These are phyloP conservation scores for Stagonosporopsis chrysanthemi DNA, from an alignment of 2,329 filamentous ascomycete species.

Conservation along the genomic window DNA sequence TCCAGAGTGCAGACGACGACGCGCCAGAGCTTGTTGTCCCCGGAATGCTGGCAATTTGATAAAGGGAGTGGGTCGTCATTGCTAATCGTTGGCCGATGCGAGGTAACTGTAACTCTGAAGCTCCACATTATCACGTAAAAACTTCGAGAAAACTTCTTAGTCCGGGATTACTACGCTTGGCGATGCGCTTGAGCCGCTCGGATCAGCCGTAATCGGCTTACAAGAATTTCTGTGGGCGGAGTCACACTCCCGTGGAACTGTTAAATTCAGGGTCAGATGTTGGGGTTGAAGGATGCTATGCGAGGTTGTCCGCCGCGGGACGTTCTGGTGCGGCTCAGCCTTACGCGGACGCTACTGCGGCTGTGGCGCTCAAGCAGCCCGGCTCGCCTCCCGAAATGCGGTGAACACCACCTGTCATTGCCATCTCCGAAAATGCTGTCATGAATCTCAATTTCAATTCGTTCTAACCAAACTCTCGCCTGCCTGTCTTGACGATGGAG, in stretches of 20 bases:
- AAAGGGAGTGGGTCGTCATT: conserved; percentile 37
- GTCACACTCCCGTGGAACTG: conserved; percentile 11
- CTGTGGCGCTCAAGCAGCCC: conserved; percentile 1
- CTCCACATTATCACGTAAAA: conserved; percentile 46
- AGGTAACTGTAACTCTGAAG: conserved; percentile 29
- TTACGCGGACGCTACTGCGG: conserved; percentile 12
- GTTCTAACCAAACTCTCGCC: not conserved
- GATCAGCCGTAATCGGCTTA: conserved; percentile 26
- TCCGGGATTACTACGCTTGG: conserved; percentile 31
- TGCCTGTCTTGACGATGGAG: not conserved
- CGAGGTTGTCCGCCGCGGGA: conserved; percentile 13
- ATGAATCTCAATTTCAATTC: not conserved
- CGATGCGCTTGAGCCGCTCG: conserved; percentile 23
- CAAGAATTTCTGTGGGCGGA: conserved; percentile 17
- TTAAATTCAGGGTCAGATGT: conserved; percentile 15
- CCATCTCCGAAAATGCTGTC: not conserved
- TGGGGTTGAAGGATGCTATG: conserved; percentile 8
- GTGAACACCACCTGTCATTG: conserved; percentile 2
- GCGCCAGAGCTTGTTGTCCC: conserved; percentile 16
- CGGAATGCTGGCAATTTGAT: conserved; percentile 25
- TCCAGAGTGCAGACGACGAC: conserved; percentile 16
- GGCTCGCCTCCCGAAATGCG: conserved; percentile 13
- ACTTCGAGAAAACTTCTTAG: conserved; percentile 37
- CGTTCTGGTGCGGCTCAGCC: conserved; percentile 19
- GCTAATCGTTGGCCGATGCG: conserved; percentile 36